Evolutionary conservation across 768 basidiomycete species (phyloP).

Genomic region (Kwoniella bestiolae): DNA sequence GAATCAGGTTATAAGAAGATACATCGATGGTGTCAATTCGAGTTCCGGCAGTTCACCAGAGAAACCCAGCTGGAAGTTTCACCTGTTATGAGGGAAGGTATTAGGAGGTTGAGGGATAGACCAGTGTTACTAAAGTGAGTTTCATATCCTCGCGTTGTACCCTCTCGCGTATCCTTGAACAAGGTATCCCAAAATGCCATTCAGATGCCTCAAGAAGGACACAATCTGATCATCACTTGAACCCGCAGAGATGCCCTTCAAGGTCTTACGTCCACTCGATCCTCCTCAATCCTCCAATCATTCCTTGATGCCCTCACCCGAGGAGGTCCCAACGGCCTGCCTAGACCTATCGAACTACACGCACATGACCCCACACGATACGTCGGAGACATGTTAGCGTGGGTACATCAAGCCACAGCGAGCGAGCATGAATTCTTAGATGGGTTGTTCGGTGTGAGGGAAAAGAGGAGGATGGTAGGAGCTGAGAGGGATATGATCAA

Average conservation of each 20-base stretch:
- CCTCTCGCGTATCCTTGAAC: no score
- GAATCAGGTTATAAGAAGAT: constrained; percentile 91
- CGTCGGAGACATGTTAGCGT: constrained; percentile 97
- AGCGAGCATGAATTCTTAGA: constrained; percentile 94
- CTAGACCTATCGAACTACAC: constrained; percentile 93
- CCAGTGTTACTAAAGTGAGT: constrained; percentile 76
- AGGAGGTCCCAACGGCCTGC: constrained; percentile 80
- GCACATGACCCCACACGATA: constrained; percentile 97
- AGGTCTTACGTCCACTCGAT: constrained; percentile 78
- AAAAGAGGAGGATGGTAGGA: constrained; percentile 75
- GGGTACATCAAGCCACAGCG: constrained; percentile 95
- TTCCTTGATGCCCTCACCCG: constrained; percentile 88
- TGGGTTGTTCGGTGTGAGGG: constrained; percentile 74
- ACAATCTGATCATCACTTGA: no score
- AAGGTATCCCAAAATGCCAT: no score
- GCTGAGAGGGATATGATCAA: constrained; percentile 63
- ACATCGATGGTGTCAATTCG: constrained; percentile 78
- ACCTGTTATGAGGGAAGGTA: constrained; percentile 75
- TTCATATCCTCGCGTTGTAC: no score
- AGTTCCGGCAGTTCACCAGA: constrained; percentile 77
- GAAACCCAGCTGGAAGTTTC: constrained; percentile 66
- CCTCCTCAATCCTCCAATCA: constrained; percentile 73
- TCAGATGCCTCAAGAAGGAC: no score
- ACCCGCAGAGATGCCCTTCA: constrained; percentile 78
- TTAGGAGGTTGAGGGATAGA: constrained; percentile 73